Base-by-base conservation (phyloP, 257 asterid species). In the Knoxia roxburghii region DNA sequence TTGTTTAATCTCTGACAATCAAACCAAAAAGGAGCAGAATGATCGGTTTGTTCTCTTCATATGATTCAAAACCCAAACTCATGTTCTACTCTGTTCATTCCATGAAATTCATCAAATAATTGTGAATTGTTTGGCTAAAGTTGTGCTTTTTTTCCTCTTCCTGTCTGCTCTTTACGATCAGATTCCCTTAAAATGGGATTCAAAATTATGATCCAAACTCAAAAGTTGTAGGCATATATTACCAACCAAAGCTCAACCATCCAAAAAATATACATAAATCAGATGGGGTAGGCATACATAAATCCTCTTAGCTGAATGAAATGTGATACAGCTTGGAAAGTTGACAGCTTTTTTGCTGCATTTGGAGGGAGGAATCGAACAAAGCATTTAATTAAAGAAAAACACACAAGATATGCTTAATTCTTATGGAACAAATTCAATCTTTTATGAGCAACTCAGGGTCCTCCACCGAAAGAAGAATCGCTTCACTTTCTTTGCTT, bases 371-470 rank as follows among this genome's bases (percentile, higher is more conserved):
- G 78, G 81, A 87, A 77, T 74, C 81, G 61, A 77, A 69, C 39
- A 41, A 39, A 51, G 66, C 69, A 78, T 61, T 68, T 14, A n/a
- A 37, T 37, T 3, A 37, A 37, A 14, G 1, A 17, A 70, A 75
- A 72, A 58, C 10, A 15, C 77, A 68, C 41, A 39, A 56, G 77
- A 72, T 56, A 70, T 74, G 29, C 64, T 26, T 74, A 72, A 72
- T 81, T 76, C 80, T 68, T 48, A 65, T 14, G 80, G 90, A 82
- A 86, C 83, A 81, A 61, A 80, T 87, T 85, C 89, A 77, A 70
- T 79, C 77, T 78, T 78, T 78, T 82, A 77, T 82, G 73, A 79
- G 88, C 63, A 69, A 71, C 74, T 55, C 73, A 2, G 2, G 37
- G 72, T 67, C 43, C 62, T 73, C 96, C 90, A 85, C 88, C 77